Evolutionary conservation across 345 rosid genomes (phyloP).

Genomic region (Sapria himalayana): DNA sequence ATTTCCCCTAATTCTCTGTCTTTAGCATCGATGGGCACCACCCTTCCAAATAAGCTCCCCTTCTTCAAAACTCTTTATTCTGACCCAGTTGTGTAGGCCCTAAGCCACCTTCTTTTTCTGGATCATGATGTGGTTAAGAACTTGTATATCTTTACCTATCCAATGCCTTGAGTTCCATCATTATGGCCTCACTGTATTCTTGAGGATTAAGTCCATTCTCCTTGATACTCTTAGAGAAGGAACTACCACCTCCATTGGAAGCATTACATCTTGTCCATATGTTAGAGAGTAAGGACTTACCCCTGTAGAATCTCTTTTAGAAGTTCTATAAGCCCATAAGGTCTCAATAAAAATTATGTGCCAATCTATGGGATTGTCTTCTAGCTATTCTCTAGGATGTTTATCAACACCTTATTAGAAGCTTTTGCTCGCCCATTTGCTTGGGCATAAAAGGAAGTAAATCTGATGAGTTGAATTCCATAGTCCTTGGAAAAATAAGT

Average conservation of each 20-base stretch:
- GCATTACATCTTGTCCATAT: background rate
- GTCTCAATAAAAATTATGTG: background rate
- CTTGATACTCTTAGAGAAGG: too few relatives aligned
- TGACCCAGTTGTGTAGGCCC: background rate
- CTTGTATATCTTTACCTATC: background rate
- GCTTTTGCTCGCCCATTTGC: slow-evolving; percentile 4
- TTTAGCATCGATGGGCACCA: background rate
- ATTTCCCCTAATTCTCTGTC: background rate
- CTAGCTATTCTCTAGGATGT: background rate
- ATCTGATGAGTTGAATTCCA: background rate
- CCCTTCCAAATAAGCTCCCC: background rate
- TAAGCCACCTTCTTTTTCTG: too few relatives aligned
- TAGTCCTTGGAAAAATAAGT: background rate
- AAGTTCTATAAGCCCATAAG: background rate
- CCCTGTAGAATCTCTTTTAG: background rate
- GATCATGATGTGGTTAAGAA: background rate
- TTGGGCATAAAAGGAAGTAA: background rate
- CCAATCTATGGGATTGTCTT: background rate
- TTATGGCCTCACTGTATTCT: background rate
- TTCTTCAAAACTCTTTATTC: background rate
- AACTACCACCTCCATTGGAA: background rate
- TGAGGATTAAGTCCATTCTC: background rate
- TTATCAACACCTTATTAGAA: background rate
- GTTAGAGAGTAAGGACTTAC: background rate
- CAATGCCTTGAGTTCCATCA: background rate